Evolutionary conservation across 768 basidiomycete genomes (phyloP), one percentile per base, ranked within the genome.

Genomic region (Mrakia gelida): DNA sequence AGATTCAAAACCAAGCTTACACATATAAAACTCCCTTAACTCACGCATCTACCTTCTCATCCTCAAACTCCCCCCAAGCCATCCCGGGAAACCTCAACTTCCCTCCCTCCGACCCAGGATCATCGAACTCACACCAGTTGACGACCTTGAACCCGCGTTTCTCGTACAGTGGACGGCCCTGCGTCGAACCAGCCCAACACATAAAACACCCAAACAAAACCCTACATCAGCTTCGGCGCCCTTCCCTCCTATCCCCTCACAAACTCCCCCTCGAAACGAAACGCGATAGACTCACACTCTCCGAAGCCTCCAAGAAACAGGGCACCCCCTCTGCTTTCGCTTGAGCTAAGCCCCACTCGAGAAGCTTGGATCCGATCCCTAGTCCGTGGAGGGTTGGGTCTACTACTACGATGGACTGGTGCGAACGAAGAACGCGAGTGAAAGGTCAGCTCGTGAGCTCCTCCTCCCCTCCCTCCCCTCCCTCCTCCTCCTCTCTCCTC

Each of bases 61-160:
- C n/a, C n/a, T 28, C 3, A 43, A 43, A 70, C 15, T 45, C 67
- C 21, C 67, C 67, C 34, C 38, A 70, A 26, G 67, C 67, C 67
- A 70, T 70, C 10, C 67, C 67, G 0, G 67, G 67, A 23, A 70
- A 41, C 38, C 41, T 70, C 41, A 70, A 38, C 67, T 70, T 70
- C 3, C 67, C 67, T 2, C 13, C 67, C 26, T 41, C 67, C 34
- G 41, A 3, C 6, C 8, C 34, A 3, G 67, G 21, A 16, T 70
- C 67, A 18, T 34, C 26, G 34, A 70, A 41, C 67, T 70, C 67
- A 23, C 41, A 45, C 67, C 67, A 70, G 38, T 70, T 70, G 1
- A 70, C 67, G 21, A 70, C 38, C 9, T 41, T 34, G 38, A 70
- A 70, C 10, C 67, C 67, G 5, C 67, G 67, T 10, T 45, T 43